Base-by-base conservation (phyloP, 495 filamentous ascomycete genomes). In the Daldinia decipiens region DNA sequence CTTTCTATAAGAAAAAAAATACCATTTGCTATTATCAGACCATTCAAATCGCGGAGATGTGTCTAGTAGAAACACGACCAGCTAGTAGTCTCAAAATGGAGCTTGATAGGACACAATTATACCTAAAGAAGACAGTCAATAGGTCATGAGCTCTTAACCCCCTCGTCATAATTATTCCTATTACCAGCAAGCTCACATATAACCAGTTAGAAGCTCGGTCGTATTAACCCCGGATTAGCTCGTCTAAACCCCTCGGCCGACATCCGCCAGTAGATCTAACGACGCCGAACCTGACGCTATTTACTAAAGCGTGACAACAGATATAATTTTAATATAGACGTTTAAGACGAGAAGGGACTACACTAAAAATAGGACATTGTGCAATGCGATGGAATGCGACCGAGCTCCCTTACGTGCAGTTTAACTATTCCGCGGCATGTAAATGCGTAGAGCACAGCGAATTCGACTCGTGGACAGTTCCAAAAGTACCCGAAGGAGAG, bases 251-350 rank as follows among this genome's bases (percentile, higher is more conserved):
- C 43, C 43, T 47, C 43, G 17, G 43, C 9, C 19, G 19, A 47
- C 43, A 24, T 47, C 43, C 43, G 43, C 43, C 19, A 12, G 43
- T 47, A 9, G 43, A 47, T 47, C 43, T 24, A 47, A 21, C 51
- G 27, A 29, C 15, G 27, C 27, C 51, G 27, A 24, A 9, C 19
- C 43, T 21, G 43, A 47, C 3, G 9, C 43, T 47, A 47, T 19
- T 17, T 40, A 40, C 39, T 27, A 27, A 24, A 24, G 8, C 9
- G 11, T 51, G 21, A 17, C 17, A 51, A 24, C 7, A 2, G 1
- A n/a, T 47, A 53, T 13, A 36, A 36, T 36, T 36, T 36, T 4
- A 36, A 36, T 4, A 0, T 36, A 36, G 34, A 13, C 13, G 34
- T 36, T 36, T 36, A 36, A 12, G 34, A 5, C 34, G 12, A 36